A percentile compares a stretch with the other conserved stretches of the same genome.
Evolutionary conservation across 2,329 filamentous ascomycete genomes (phyloP).

Genomic region (Colletotrichum australisinense): DNA sequence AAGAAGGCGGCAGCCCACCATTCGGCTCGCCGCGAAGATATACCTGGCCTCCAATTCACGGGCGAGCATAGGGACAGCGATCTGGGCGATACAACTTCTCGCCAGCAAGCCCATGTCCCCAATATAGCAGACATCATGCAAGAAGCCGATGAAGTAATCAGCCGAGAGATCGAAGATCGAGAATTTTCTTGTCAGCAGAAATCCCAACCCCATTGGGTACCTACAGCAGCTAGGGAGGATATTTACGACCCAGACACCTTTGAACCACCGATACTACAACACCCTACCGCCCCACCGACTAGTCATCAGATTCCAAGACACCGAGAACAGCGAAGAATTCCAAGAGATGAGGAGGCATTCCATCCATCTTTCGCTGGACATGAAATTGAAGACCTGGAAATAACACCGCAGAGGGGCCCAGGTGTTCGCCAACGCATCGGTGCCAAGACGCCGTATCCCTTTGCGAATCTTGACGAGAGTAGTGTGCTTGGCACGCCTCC

Average conservation of each 20-base stretch:
- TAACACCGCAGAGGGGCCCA: not conserved
- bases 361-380: not conserved
- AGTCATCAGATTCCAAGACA: not conserved
- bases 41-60: not conserved
- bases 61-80: not conserved
- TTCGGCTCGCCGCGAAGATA: not conserved
- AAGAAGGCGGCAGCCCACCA: slow-evolving; percentile 4
- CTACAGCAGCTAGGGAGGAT: not conserved
- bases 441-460: slow-evolving; percentile 3
- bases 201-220: not conserved
- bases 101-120: not conserved
- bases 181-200: not conserved
- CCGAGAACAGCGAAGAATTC: slow-evolving; percentile 2
- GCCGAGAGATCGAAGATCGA: not conserved
- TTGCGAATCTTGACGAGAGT: not conserved
- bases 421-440: not conserved
- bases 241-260: not conserved
- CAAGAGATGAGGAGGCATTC: slow-evolving; percentile 22
- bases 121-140: not conserved
- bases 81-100: not conserved
- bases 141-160: not conserved
- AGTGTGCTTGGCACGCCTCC: slow-evolving; percentile 21
- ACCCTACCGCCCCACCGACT: not conserved
- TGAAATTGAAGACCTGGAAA: not conserved
- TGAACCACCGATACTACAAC: not conserved